phyloP scores from a whole-genome alignment of 2,329 filamentous ascomycete genomes.

The Akanthomyces uredinophilus region DNA sequence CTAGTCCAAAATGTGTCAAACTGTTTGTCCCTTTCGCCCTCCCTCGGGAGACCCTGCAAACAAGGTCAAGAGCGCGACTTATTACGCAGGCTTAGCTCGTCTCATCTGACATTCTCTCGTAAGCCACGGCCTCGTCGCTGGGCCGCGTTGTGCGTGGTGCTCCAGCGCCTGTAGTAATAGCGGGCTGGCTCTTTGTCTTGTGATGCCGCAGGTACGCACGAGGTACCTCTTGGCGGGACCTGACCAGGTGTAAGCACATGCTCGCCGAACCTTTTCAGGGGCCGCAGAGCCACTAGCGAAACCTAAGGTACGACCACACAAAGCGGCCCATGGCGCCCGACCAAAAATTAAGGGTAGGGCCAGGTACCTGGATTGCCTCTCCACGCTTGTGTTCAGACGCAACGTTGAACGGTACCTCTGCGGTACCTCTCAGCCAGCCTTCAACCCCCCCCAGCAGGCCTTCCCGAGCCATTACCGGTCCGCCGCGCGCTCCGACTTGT shows the following conservation, averaged over 20 bases:
- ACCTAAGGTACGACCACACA: background rate
- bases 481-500: slow-evolving; percentile 16
- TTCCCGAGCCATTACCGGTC: slow-evolving; percentile 16
- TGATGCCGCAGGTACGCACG: background rate
- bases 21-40: background rate
- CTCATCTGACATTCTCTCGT: slow-evolving; percentile 13
- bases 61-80: background rate
- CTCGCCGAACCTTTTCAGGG: background rate
- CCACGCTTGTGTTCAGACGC: background rate
- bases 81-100: slow-evolving; percentile 14
- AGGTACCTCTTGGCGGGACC: background rate
- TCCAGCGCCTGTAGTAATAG: slow-evolving; percentile 14
- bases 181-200: background rate
- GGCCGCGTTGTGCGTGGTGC: background rate
- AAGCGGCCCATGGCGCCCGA: background rate
- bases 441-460: background rate
- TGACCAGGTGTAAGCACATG: background rate
- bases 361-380: background rate
- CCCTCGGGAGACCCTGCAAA: background rate
- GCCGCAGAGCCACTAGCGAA: background rate
- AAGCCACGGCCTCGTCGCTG: slow-evolving; percentile 4
- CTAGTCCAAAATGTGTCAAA: background rate
- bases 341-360: background rate
- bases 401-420: background rate
- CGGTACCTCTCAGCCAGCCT: background rate